Conservation (phyloP, 2,329 filamentous ascomycete species). For the Septoria petroselini region DNA sequence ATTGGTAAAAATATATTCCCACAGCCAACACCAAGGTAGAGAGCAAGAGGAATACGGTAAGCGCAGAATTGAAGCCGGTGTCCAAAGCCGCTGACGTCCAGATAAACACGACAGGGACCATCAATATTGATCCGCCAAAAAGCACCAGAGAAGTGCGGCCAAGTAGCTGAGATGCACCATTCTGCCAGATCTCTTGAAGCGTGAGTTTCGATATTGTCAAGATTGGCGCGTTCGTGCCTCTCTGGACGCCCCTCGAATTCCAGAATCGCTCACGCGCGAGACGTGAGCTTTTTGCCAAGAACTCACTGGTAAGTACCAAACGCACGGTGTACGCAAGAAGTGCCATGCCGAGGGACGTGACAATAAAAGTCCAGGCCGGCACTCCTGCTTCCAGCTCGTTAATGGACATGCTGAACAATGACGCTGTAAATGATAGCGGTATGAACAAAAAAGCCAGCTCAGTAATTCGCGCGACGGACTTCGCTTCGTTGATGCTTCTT, state of each 20-base stretch:
- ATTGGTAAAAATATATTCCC: neutral
- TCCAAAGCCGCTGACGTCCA: conserved; percentile 14
- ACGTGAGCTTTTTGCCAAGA: conserved; percentile 5
- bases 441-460: conserved; percentile 39
- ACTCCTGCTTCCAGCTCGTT: conserved; percentile 27
- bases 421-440: conserved; percentile 33
- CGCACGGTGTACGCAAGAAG: conserved; percentile 19
- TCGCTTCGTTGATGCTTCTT: conserved; percentile 34
- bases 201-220: conserved; percentile 5
- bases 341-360: conserved; percentile 13
- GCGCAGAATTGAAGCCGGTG: conserved; percentile 10
- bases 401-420: conserved; percentile 36
- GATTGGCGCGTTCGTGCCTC: conserved; percentile 1
- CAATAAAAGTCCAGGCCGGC: conserved; percentile 17
- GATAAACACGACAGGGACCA: conserved; percentile 14
- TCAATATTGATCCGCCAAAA: conserved; percentile 6
- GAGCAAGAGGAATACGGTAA: conserved; percentile 12
- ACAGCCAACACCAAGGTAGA: conserved; percentile 6
- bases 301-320: conserved; percentile 10
- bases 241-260: neutral
- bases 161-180: neutral
- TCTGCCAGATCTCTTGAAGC: conserved; percentile 4
- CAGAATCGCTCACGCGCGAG: conserved; percentile 6
- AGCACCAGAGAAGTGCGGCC: neutral
- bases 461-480: conserved; percentile 35